Evolutionary conservation across 2,329 filamentous ascomycete species (phyloP).

Genomic region (Calonectria pseudoreteaudii): DNA sequence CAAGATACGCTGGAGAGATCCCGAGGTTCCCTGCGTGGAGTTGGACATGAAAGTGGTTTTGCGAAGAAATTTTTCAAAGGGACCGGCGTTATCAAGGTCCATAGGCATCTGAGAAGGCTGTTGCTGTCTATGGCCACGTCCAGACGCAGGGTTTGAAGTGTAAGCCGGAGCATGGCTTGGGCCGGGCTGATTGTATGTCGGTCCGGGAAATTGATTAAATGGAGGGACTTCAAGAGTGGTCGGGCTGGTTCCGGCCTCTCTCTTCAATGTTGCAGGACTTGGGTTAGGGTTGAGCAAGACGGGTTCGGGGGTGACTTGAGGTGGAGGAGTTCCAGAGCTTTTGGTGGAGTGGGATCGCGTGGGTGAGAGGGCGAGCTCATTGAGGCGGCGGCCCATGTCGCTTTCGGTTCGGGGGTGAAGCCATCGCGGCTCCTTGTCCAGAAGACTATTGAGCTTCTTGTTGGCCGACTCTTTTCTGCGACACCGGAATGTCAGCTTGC

Average conservation of each 20-base stretch:
- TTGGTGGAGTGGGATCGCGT: slow-evolving; percentile 40
- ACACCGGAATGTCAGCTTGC: slow-evolving; percentile 13
- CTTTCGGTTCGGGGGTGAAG: slow-evolving; percentile 62
- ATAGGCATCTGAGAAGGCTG: neutral
- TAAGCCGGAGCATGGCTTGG: neutral
- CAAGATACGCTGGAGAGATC: slow-evolving; percentile 49
- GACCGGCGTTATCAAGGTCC: slow-evolving; percentile 28
- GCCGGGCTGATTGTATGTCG: slow-evolving; percentile 3
- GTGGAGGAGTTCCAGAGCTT: slow-evolving; percentile 29
- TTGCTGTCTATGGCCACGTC: neutral
- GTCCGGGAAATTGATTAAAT: slow-evolving; percentile 32
- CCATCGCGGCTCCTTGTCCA: slow-evolving; percentile 71
- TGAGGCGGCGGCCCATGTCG: slow-evolving; percentile 64
- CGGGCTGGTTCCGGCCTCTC: slow-evolving; percentile 20
- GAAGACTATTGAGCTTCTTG: slow-evolving; percentile 67
- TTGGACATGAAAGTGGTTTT: slow-evolving; percentile 51
- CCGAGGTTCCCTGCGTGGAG: slow-evolving; percentile 53
- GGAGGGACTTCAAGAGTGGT: slow-evolving; percentile 35
- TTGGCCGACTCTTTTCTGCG: slow-evolving; percentile 67
- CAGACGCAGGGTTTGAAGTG: neutral
- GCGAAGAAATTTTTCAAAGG: slow-evolving; percentile 46
- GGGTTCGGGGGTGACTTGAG: slow-evolving; percentile 28
- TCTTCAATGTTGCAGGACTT: slow-evolving; percentile 24
- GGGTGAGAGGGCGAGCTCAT: slow-evolving; percentile 56
- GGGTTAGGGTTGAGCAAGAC: slow-evolving; percentile 32